Conservation (phyloP, 495 filamentous ascomycete species). For the Penicillium paradoxum region DNA sequence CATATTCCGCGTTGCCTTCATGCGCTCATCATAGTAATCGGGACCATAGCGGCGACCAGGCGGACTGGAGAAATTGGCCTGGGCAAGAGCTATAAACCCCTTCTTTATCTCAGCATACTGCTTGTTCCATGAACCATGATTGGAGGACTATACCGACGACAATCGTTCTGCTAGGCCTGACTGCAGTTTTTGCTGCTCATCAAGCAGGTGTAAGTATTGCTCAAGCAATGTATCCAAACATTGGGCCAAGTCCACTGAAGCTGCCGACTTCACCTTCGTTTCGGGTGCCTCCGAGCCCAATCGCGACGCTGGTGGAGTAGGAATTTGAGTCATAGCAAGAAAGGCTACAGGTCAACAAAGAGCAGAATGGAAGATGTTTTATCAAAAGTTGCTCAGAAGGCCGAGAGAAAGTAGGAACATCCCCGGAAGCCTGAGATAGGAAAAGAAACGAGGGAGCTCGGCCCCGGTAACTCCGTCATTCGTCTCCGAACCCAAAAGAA, state of each 20-base stretch:
- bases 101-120: constrained; percentile 21
- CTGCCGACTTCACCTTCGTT: constrained; percentile 18
- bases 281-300: constrained; percentile 28
- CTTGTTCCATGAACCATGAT: neutral
- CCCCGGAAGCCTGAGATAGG: neutral
- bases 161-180: constrained; percentile 49
- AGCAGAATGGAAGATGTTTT: neutral
- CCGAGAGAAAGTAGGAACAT: neutral
- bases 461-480: constrained; percentile 46
- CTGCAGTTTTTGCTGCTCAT: constrained; percentile 63
- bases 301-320: constrained; percentile 36
- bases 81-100: constrained; percentile 55
- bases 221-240: constrained; percentile 62
- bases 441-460: constrained; percentile 25
- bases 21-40: constrained; percentile 67
- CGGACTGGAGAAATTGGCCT: constrained; percentile 65
- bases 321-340: constrained; percentile 32
- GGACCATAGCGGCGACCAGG: constrained; percentile 59
- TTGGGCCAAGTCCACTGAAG: constrained; percentile 24
- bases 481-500: constrained; percentile 34
- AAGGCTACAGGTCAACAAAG: neutral
- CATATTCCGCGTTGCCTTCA: constrained; percentile 56
- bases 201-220: constrained; percentile 63
- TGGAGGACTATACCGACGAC: constrained; percentile 43
- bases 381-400: neutral